Evolutionary conservation across 768 basidiomycete species (phyloP), one percentile per base, ranked within the genome.

Genomic region (Phlebiopsis flavidoalba): DNA sequence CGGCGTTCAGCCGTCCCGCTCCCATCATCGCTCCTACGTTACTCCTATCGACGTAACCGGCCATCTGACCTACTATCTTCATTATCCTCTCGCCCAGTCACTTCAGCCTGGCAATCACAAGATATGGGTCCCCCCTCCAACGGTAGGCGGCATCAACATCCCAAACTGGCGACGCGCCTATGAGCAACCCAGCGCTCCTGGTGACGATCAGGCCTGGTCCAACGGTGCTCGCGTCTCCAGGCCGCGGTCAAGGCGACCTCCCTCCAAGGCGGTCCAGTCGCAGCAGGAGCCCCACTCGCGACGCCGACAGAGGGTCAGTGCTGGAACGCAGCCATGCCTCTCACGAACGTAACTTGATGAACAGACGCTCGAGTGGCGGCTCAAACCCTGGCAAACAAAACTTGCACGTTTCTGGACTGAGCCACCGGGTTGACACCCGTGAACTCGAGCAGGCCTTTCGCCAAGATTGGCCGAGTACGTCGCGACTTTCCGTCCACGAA

Each of bases 371-470:
- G 1, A 74, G 74, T 24, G 79, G 76, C 48, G 72, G 70, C 45
- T 72, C 67, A 63, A 88, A 86, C 78, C 79, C 81, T 3, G 85
- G 85, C 24, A 87, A 85, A 76, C n/a, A n/a, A 2, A 87, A 87
- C 73, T 72, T 87, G 31, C 85, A 87, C 71, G 82, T 87, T 63
- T 83, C 83, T 48, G 78, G 83, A 31, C 73, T 87, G 58, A 78
- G 85, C 60, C 76, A 77, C 71, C 80, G 79, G 58, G 80, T 86
- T 60, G 93, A 94, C 69, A 90, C 89, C 37, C 86, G 89, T 58
- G 89, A 93, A 67, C 88, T 99, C 58, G 94, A 97, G 74, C 83
- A 86, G 14, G 84, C 86, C 8, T 31, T 99, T 99, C 72, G 80
- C 84, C 62, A 95, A 95, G 75, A 84, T 88, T 74, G 97, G 97